Evolutionary conservation across 116 monocot species (phyloP).

Genomic region (Zostera marina): DNA sequence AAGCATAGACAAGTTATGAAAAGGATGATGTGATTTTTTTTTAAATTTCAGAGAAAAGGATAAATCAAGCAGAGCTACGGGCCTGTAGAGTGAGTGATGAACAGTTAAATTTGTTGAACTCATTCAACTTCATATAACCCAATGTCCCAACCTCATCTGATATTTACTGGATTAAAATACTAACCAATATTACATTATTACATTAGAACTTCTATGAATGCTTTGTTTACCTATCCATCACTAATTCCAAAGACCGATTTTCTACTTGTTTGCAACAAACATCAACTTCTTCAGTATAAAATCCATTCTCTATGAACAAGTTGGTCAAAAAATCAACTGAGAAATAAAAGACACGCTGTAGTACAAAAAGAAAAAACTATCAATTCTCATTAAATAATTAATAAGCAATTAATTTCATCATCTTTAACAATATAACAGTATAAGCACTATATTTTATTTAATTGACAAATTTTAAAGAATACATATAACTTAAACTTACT

Average conservation of each 20-base stretch:
- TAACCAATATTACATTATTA: too few relatives aligned
- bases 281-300: constrained; percentile 33
- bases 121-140: too few relatives aligned
- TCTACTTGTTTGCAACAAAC: constrained; percentile 77
- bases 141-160: too few relatives aligned
- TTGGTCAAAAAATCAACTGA: constrained; percentile 43
- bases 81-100: too few relatives aligned
- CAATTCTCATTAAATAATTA: not conserved
- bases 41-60: too few relatives aligned
- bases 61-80: too few relatives aligned
- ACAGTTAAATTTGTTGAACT: too few relatives aligned
- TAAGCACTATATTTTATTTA: too few relatives aligned
- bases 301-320: constrained; percentile 66
- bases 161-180: too few relatives aligned
- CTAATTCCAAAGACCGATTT: constrained; percentile 66
- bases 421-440: too few relatives aligned
- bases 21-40: too few relatives aligned
- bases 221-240: constrained; percentile 68
- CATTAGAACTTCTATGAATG: not conserved
- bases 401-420: not conserved
- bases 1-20: not conserved
- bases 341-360: constrained; percentile 92
- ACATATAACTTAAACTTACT: constrained; percentile 52
- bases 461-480: not conserved
- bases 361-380: not conserved